Conservation (phyloP, 2,329 filamentous ascomycete species). For the Lecanoromycetidae sp. region DNA sequence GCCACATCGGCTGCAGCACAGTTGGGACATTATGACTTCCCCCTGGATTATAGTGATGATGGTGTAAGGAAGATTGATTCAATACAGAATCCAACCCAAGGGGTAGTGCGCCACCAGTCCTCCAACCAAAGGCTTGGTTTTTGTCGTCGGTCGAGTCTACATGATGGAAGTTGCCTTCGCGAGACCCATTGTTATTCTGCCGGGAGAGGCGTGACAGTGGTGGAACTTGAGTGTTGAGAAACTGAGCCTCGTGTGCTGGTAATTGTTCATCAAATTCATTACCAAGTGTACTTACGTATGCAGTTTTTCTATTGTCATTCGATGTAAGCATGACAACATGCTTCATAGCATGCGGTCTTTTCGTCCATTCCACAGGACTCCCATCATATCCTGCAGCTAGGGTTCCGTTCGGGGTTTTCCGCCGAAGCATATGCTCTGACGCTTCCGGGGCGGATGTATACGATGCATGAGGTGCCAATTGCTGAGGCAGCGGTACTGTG, state of each 20-base stretch:
- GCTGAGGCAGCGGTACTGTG: conserved; percentile 9
- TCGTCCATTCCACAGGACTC: conserved; percentile 58
- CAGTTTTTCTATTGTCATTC: conserved; percentile 12
- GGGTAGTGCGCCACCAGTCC: conserved; percentile 33
- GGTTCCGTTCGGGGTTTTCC: conserved; percentile 91
- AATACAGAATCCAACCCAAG: conserved; percentile 50
- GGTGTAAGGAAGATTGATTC: conserved; percentile 41
- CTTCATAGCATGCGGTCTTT: conserved; percentile 66
- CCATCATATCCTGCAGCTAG: conserved; percentile 86
- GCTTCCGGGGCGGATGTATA: conserved; percentile 1
- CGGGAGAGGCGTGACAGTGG: neutral
- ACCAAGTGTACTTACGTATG: neutral
- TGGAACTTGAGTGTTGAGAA: neutral
- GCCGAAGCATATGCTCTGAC: conserved; percentile 64
- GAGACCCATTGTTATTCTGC: neutral
- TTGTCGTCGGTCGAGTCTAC: neutral
- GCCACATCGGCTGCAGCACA: conserved; percentile 47
- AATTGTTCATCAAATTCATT: neutral
- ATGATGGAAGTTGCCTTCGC: neutral
- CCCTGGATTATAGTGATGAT: conserved; percentile 31
- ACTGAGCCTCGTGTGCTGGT: neutral
- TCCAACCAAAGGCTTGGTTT: conserved; percentile 22
- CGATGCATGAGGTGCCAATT: conserved; percentile 11
- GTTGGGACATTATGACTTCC: conserved; percentile 44
- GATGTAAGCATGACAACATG: conserved; percentile 64